A percentile compares a stretch with the other conserved stretches of the same genome.
Evolutionary conservation across 1,284 basidiomycete genomes (phyloP).

Genomic region (Cryptococcus amylolentus): DNA sequence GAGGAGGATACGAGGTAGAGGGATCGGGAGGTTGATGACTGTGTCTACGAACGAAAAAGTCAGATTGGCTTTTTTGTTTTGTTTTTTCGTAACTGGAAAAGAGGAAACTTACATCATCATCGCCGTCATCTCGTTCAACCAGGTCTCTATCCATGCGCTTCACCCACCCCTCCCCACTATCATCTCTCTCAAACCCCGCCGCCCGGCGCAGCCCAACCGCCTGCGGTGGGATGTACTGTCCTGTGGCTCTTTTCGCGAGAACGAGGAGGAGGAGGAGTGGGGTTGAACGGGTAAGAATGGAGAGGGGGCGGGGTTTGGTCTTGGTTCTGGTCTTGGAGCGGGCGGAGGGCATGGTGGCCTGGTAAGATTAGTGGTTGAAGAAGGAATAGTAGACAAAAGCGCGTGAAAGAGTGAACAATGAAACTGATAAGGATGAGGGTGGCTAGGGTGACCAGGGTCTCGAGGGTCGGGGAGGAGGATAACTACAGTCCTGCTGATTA

Average conservation of each 20-base stretch:
- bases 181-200: background rate
- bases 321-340: no score
- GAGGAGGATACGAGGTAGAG: constrained; percentile 19
- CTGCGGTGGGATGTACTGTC: constrained; percentile 1
- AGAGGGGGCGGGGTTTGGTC: no score
- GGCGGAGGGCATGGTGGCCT: no score
- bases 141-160: background rate
- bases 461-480: no score
- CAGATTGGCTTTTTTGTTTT: background rate
- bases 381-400: no score
- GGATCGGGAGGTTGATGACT: constrained; percentile 8
- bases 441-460: no score
- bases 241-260: background rate
- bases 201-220: background rate
- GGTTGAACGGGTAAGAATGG: background rate
- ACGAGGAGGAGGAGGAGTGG: background rate
- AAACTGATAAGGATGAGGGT: no score
- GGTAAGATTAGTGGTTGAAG: no score
- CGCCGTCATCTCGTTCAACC: background rate
- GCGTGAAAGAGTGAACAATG: no score
- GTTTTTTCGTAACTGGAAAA: background rate
- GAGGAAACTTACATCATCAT: background rate
- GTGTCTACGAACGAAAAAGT: background rate
- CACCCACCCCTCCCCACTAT: background rate
- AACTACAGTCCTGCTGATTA: no score